Base-by-base conservation (phyloP, 352 stramenopile species). In the Phytophthora brassicae region DNA sequence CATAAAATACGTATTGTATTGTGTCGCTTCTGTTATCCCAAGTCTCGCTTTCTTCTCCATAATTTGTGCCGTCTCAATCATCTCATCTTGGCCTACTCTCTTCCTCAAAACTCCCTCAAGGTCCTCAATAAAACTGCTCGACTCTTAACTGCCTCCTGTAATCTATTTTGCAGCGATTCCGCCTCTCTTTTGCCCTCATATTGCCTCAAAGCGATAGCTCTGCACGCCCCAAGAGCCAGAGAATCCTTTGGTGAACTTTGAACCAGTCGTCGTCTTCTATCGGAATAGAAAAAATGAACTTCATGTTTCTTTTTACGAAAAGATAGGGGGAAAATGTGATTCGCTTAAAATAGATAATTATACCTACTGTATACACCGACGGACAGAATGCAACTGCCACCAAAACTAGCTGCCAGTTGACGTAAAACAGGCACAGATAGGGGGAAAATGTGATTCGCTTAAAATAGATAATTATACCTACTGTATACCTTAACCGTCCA, bases 1-100 rank as follows among this genome's bases (percentile, higher is more conserved):
- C 4, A 60, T 35, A 36, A 65, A 63, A 43, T 69, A 72, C 6
- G 65, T 64, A 1, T 50, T 46, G 65, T 69, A 72, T 22, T 69
- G 53, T 16, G 11, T 58, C 26, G 64, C 50, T 13, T 72, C 53
- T 47, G 58, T 62, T 1, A 38, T 41, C 0, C 38, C 53, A 11
- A 58, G 23, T 16, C 46, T 55, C 6, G 61, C 35, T 7, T 67
- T 63, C 35, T 60, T 69, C 26, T 67, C 56, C 28, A 39, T 24
- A 45, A 54, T n/a, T n/a, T n/a, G n/a, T n/a, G n/a, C n/a, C 19
- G 8, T 48, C 61, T 14, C 46, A 4, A 46, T 7, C 52, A 35
- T 17, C n/a, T 44, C 50, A 20, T 62, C 38, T 1, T 33, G 1
- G 53, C 47, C 55, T 67, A 65, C 19, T 51, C 59, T 31, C 22